Percentiles rank a stretch among this genome's conserved stretches.
Evolutionary conservation across 768 basidiomycete species (phyloP).

Genomic region (Lyophyllum decastes): DNA sequence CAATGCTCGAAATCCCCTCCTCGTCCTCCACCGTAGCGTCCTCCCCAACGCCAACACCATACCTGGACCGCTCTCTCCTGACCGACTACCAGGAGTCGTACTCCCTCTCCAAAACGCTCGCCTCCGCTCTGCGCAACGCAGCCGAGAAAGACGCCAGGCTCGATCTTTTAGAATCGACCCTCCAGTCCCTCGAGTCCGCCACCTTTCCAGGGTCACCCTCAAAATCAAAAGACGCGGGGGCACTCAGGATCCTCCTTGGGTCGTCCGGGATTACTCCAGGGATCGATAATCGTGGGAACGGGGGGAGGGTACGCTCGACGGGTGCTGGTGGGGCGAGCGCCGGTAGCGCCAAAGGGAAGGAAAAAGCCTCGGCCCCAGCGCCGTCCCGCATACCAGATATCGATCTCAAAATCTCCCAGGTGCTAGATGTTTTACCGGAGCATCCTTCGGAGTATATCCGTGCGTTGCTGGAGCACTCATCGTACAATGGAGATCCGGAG

Average conservation of each 20-base stretch:
- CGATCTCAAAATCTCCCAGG: conserved; percentile 63
- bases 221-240: conserved; percentile 46
- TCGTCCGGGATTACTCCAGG: conserved; percentile 53
- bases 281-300: conserved; percentile 37
- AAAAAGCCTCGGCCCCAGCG: conserved; percentile 26
- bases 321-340: not conserved
- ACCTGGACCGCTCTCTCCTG: conserved; percentile 67
- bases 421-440: conserved; percentile 78
- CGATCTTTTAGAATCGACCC: conserved; percentile 53
- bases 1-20: conserved; percentile 50
- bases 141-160: conserved; percentile 58
- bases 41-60: conserved; percentile 41
- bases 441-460: conserved; percentile 56
- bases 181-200: conserved; percentile 41
- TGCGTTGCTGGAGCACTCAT: conserved; percentile 50
- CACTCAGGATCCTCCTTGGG: conserved; percentile 61
- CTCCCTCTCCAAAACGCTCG: conserved; percentile 53
- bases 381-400: conserved; percentile 41
- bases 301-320: conserved; percentile 14
- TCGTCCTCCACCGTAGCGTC: conserved; percentile 33
- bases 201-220: not conserved
- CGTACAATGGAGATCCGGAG: conserved; percentile 59
- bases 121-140: conserved; percentile 41
- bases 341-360: conserved; percentile 41
- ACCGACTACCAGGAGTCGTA: conserved; percentile 75